Evolutionary conservation across 306 rosid genomes (phyloP).

Genomic region (Cucurbita maxima): DNA sequence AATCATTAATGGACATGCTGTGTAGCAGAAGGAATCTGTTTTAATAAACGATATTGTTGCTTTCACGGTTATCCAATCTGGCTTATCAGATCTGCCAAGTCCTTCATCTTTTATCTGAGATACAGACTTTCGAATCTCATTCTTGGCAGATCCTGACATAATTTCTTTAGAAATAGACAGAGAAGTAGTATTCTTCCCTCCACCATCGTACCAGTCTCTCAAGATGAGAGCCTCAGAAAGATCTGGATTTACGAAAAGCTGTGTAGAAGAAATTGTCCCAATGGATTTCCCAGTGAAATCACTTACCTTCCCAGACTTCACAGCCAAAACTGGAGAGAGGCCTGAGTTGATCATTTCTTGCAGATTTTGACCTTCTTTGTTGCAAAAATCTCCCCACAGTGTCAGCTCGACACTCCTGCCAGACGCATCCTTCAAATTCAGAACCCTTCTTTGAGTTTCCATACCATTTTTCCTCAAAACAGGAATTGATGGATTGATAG

Average conservation of each 20-base stretch:
- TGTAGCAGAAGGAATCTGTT: slow-evolving; percentile 81
- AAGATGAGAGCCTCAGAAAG: slow-evolving; percentile 47
- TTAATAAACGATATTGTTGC: slow-evolving; percentile 74
- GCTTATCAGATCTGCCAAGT: slow-evolving; percentile 80
- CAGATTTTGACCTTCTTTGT: slow-evolving; percentile 80
- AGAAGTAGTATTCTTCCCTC: slow-evolving; percentile 55
- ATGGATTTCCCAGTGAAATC: slow-evolving; percentile 87
- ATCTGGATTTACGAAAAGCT: slow-evolving; percentile 80
- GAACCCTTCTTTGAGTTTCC: slow-evolving; percentile 86
- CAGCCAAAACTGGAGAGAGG: slow-evolving; percentile 60
- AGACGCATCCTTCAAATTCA: slow-evolving; percentile 71
- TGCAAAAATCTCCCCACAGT: slow-evolving; percentile 95
- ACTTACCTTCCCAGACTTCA: slow-evolving; percentile 80
- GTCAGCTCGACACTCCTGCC: slow-evolving; percentile 74
- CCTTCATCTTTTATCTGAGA: slow-evolving; percentile 94
- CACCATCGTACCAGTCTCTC: slow-evolving; percentile 72
- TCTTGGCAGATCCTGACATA: slow-evolving; percentile 45
- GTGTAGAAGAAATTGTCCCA: slow-evolving; percentile 80
- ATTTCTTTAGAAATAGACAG: slow-evolving; percentile 67
- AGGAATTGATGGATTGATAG: slow-evolving; percentile 79
- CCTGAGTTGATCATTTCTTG: slow-evolving; percentile 59
- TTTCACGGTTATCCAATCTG: slow-evolving; percentile 85
- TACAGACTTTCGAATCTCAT: slow-evolving; percentile 71
- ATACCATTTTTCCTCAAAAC: slow-evolving; percentile 91
- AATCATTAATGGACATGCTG: slow-evolving; percentile 84